These are phyloP conservation scores for Gremmenia infestans DNA, from an alignment of 2,329 filamentous ascomycete genomes.

Conservation along the genomic window DNA sequence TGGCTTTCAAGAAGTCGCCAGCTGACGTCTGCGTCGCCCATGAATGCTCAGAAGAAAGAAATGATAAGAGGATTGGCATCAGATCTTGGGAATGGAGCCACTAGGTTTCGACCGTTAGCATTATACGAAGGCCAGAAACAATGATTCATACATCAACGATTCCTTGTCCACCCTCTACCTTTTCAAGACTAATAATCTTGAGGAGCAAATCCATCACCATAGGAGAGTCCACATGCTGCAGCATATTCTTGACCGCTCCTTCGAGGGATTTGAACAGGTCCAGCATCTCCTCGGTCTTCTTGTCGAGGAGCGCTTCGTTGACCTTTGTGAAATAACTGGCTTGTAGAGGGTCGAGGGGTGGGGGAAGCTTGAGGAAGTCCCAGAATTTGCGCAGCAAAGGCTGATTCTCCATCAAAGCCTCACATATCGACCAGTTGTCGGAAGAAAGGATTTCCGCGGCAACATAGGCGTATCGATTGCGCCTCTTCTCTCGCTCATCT, in stretches of 20 bases:
- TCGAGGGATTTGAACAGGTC: slow-evolving; percentile 81
- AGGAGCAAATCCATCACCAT: slow-evolving; percentile 97
- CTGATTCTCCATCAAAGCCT: slow-evolving; percentile 83
- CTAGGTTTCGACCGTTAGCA: slow-evolving; percentile 38
- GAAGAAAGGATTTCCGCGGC: slow-evolving; percentile 91
- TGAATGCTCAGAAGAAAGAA: slow-evolving; percentile 77
- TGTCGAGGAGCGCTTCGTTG: slow-evolving; percentile 94
- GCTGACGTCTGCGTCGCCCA: slow-evolving; percentile 94
- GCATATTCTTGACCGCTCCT: slow-evolving; percentile 74
- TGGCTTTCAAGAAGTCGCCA: slow-evolving; percentile 95
- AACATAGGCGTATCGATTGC: slow-evolving; percentile 90
- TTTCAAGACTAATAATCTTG: slow-evolving; percentile 95
- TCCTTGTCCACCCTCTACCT: slow-evolving; percentile 83
- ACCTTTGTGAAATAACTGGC: slow-evolving; percentile 98
- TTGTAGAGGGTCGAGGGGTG: slow-evolving; percentile 85
- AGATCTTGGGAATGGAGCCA: slow-evolving; percentile 90
- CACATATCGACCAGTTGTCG: slow-evolving; percentile 94
- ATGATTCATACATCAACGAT: slow-evolving; percentile 73
- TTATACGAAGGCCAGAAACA: background rate
- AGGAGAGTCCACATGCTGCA: slow-evolving; percentile 92
- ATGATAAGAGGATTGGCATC: slow-evolving; percentile 80
- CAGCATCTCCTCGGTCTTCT: slow-evolving; percentile 97
- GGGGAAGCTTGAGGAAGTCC: slow-evolving; percentile 78
- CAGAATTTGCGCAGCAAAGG: slow-evolving; percentile 79
- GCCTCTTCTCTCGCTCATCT: slow-evolving; percentile 83